Evolutionary conservation across 352 stramenopile genomes (phyloP), one percentile per base, ranked within the genome.

Genomic region (Pythium monospermum): DNA sequence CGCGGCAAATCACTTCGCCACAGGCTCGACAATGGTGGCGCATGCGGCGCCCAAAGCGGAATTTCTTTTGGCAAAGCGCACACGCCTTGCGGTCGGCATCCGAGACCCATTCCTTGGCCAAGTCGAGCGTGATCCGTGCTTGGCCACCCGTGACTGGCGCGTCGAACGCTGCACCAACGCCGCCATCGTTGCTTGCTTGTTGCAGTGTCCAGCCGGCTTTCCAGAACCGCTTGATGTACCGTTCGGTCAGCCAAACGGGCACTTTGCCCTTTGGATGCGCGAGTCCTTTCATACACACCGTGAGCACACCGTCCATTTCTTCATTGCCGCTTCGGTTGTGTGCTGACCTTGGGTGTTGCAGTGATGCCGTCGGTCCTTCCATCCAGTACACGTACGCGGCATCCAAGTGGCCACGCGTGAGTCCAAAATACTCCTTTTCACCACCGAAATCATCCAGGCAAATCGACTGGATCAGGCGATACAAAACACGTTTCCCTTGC

Each of bases 21-120:
- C 54, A 91, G 1, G 78, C 74, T 25, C 78, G 77, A 37, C 78
- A 91, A 55, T 91, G 78, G 38, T 91, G 78, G 27, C 84, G 80
- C 26, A 73, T 75, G 26, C 77, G 69, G 8, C 62, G 48, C 8
- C 83, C 65, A 30, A 77, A 64, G 43, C 74, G 75, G 51, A 89
- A 89, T 37, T 73, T 72, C 36, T 74, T 74, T 38, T 78, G 66
- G 59, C 77, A 89, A 51, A 87, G 69, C 2, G 58, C 69, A 42
- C 77, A 89, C 21, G 38, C 46, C 25, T 62, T 59, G 31, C 77
- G 75, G 15, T 75, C 73, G 22, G 76, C 61, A 59, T 89, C 75
- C 1, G 73, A 62, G 25, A 89, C 75, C 75, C 77, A 89, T 13
- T 69, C 55, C 3, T 71, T 68, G 25, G 75, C 71, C 64, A 88